These are phyloP conservation scores for Viridothelium virens DNA, from an alignment of 495 filamentous ascomycete species.

Conservation along the genomic window DNA sequence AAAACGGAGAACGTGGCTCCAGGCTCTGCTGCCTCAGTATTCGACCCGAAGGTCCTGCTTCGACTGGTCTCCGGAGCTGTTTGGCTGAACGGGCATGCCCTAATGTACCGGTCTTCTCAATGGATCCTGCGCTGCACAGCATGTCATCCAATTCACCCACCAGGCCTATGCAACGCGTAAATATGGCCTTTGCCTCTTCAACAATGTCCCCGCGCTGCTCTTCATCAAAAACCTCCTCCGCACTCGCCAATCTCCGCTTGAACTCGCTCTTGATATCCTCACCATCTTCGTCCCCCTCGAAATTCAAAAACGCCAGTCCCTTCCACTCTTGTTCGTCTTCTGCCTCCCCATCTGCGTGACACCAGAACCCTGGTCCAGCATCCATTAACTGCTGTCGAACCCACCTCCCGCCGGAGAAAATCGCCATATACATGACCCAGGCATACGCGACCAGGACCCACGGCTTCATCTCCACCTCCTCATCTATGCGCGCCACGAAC, in stretches of 20 bases:
- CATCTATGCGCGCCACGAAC: constrained; percentile 32
- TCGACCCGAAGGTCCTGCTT: not conserved
- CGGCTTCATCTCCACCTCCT: constrained; percentile 34
- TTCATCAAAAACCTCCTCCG: constrained; percentile 38
- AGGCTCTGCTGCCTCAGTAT: not conserved
- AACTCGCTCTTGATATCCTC: constrained; percentile 38
- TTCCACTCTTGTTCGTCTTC: constrained; percentile 1
- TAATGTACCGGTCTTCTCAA: constrained; percentile 12
- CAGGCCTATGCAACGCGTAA: constrained; percentile 34
- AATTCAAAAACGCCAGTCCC: constrained; percentile 34
- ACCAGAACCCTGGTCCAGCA: constrained; percentile 43
- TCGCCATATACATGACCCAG: constrained; percentile 54
- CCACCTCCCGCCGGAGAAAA: constrained; percentile 51
- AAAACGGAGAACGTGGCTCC: not conserved
- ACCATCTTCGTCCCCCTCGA: constrained; percentile 31
- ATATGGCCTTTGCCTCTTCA: constrained; percentile 41
- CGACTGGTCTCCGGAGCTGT: not conserved
- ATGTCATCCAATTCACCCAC: constrained; percentile 37
- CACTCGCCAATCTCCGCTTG: constrained; percentile 35
- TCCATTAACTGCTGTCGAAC: constrained; percentile 41
- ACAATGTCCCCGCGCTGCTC: constrained; percentile 43
- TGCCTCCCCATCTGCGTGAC: constrained; percentile 9
- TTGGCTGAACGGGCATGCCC: not conserved
- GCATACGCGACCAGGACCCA: constrained; percentile 49
- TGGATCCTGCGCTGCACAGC: not conserved